phyloP scores from a whole-genome alignment of 164 flowering plant species.

The Vitis rotundifolia region DNA sequence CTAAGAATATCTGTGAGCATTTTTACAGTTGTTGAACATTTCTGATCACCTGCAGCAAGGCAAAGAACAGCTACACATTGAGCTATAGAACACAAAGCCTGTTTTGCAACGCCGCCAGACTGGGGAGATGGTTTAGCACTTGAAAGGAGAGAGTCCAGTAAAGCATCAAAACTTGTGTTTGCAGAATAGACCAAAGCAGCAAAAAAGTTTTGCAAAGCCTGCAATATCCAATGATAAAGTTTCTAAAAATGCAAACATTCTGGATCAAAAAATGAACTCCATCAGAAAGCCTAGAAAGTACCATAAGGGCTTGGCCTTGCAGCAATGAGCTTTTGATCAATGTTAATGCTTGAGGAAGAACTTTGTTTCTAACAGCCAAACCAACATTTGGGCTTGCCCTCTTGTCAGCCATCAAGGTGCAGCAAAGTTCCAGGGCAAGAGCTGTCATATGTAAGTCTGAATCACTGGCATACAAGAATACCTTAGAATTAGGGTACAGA shows the following conservation, averaged over 20 bases:
- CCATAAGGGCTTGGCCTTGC: slow-evolving; percentile 97
- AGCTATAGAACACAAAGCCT: slow-evolving; percentile 89
- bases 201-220: slow-evolving; percentile 90
- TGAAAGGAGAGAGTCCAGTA: slow-evolving; percentile 91
- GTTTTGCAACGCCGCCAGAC: slow-evolving; percentile 91
- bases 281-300: slow-evolving; percentile 22
- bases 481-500: neutral
- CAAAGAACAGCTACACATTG: slow-evolving; percentile 99
- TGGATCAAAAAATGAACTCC: neutral
- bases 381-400: slow-evolving; percentile 72
- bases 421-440: slow-evolving; percentile 94
- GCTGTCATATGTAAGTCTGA: slow-evolving; percentile 98
- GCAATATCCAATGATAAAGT: slow-evolving; percentile 25
- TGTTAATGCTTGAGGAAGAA: slow-evolving; percentile 91
- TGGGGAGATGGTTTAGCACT: slow-evolving; percentile 91
- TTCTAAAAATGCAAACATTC: neutral
- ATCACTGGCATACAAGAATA: slow-evolving; percentile 56
- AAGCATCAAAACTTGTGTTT: slow-evolving; percentile 85
- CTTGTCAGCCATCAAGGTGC: slow-evolving; percentile 89
- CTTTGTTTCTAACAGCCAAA: slow-evolving; percentile 78
- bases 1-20: slow-evolving; percentile 86
- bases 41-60: slow-evolving; percentile 92
- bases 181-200: slow-evolving; percentile 80
- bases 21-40: slow-evolving; percentile 87
- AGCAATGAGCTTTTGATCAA: slow-evolving; percentile 87